phyloP scores from a whole-genome alignment of 2,329 filamentous ascomycete species.

The Diplodia intermedia region DNA sequence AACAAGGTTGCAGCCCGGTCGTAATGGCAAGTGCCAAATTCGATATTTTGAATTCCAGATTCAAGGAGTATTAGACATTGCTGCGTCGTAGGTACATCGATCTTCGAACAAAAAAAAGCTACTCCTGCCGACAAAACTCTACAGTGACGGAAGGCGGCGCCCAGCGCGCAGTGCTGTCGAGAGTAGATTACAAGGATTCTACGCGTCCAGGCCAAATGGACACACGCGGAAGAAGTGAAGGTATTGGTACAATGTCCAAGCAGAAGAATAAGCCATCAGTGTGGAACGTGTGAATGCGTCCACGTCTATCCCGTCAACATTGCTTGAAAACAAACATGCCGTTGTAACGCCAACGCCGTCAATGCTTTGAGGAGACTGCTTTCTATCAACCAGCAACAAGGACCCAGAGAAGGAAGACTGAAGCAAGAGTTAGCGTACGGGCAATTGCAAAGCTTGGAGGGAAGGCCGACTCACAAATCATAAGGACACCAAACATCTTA shows the following conservation, averaged over 20 bases:
- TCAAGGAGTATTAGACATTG: conserved; percentile 25
- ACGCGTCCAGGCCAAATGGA: conserved; percentile 8
- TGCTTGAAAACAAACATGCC: conserved; percentile 12
- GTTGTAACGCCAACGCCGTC: conserved; percentile 15
- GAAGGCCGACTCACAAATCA: conserved; percentile 72
- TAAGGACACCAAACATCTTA: conserved; percentile 83
- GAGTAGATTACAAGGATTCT: conserved; percentile 30
- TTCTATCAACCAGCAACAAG: conserved; percentile 63
- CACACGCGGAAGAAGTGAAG: conserved; percentile 11
- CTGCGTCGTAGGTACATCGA: conserved; percentile 21
- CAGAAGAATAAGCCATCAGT: conserved; percentile 13
- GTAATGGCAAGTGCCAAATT: not conserved
- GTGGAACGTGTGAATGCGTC: not conserved
- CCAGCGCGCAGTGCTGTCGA: conserved; percentile 27
- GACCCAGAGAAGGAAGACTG: conserved; percentile 67
- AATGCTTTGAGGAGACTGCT: conserved; percentile 12
- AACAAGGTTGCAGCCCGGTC: too few relatives aligned
- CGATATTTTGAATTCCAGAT: not conserved
- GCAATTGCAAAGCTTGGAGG: not conserved
- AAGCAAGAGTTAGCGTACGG: conserved; percentile 34
- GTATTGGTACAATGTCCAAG: conserved; percentile 19
- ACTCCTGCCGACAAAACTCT: conserved; percentile 19
- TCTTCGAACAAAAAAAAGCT: conserved; percentile 4
- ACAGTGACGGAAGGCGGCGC: conserved; percentile 11
- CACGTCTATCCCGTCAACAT: conserved; percentile 21